phyloP scores from a whole-genome alignment of 2,329 filamentous ascomycete species.

The Ceratocystis huliohia region DNA sequence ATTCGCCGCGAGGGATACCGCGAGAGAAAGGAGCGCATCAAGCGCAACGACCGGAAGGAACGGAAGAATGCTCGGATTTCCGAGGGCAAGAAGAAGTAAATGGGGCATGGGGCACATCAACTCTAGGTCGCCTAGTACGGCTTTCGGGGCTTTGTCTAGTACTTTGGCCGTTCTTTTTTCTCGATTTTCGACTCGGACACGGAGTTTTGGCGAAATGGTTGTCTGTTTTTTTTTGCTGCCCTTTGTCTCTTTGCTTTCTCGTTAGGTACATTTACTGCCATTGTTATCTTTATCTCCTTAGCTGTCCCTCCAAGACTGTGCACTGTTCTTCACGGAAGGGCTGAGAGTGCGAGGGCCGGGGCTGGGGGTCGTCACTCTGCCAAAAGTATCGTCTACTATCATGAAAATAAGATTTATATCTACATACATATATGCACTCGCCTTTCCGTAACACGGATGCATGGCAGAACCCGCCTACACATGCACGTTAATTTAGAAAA shows the following conservation, averaged over 20 bases:
- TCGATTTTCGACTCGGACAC: constrained; percentile 12
- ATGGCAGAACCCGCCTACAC: too few species aligned
- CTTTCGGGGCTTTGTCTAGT: neutral
- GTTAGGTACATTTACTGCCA: neutral
- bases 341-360: neutral
- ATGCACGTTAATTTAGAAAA: too few species aligned
- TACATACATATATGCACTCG: neutral
- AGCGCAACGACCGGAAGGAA: constrained; percentile 57
- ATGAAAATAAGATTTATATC: neutral
- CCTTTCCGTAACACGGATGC: neutral
- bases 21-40: constrained; percentile 55
- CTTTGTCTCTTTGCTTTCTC: constrained; percentile 1
- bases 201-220: constrained; percentile 13
- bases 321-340: neutral
- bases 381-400: neutral
- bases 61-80: constrained; percentile 49
- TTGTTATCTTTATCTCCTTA: neutral
- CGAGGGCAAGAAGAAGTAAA: constrained; percentile 22
- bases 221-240: neutral
- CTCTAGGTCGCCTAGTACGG: neutral
- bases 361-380: neutral
- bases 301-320: neutral
- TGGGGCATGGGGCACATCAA: neutral
- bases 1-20: constrained; percentile 49
- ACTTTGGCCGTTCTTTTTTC: neutral